Percentiles rank a stretch among this genome's conserved stretches.
Conservation (phyloP, 345 rosid genomes). For the Linum usitatissimum region DNA sequence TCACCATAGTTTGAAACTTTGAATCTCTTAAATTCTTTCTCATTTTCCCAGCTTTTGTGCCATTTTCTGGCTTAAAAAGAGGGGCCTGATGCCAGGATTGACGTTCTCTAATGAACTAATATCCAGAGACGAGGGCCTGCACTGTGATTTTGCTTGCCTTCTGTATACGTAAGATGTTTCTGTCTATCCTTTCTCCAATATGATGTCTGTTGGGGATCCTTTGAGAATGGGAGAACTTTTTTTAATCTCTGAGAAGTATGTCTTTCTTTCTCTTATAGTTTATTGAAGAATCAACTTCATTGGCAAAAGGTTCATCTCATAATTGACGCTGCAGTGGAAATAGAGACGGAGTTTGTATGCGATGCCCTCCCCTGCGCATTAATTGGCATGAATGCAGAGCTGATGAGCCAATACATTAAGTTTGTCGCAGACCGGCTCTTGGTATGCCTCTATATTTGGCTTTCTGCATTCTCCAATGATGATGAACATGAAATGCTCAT, state of each 20-base stretch:
- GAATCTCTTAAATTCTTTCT: neutral
- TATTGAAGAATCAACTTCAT: constrained; percentile 48
- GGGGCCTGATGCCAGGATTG: constrained; percentile 93
- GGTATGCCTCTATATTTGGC: constrained; percentile 30
- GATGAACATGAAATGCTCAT: constrained; percentile 1
- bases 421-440: constrained; percentile 81
- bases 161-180: constrained; percentile 48
- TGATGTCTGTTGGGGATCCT: no score
- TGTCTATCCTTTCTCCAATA: neutral
- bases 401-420: constrained; percentile 89
- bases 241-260: neutral
- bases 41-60: constrained; percentile 64
- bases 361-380: constrained; percentile 86
- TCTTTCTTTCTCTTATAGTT: constrained; percentile 28
- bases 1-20: constrained; percentile 7
- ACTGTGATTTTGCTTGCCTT: constrained; percentile 94
- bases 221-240: neutral
- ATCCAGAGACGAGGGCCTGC: constrained; percentile 89
- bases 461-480: neutral
- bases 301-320: constrained; percentile 54
- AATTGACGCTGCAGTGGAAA: constrained; percentile 73
- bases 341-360: constrained; percentile 79
- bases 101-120: constrained; percentile 90
- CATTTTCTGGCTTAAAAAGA: constrained; percentile 92
- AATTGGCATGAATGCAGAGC: constrained; percentile 74